Conservation (phyloP, 331 rosid genomes). For the Cucumis variabilis region DNA sequence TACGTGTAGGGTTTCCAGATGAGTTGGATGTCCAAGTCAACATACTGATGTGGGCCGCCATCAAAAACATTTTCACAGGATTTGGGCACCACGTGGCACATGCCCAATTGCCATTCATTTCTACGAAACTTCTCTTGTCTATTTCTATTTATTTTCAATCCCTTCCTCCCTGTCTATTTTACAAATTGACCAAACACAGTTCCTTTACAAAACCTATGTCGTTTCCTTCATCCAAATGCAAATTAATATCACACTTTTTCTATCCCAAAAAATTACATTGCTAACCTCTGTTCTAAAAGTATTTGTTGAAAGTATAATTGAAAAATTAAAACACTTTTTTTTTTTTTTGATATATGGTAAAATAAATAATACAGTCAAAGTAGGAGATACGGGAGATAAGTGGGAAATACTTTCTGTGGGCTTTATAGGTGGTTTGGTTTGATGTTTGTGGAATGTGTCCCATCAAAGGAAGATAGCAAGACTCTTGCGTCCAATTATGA, state of each 20-base stretch:
- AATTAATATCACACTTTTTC: too few species aligned
- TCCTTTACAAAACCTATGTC: not conserved
- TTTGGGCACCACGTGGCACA: not conserved
- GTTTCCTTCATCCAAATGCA: too few species aligned
- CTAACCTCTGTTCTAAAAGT: too few species aligned
- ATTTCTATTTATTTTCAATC: not conserved
- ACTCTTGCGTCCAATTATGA: not conserved
- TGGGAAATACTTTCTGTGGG: not conserved
- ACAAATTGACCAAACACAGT: not conserved
- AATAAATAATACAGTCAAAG: not conserved
- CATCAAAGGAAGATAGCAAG: not conserved
- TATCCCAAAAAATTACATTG: too few species aligned
- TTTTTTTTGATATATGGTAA: too few species aligned
- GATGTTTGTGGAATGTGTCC: not conserved
- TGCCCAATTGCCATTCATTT: not conserved
- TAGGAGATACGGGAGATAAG: not conserved
- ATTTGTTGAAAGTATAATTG: too few species aligned
- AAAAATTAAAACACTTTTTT: too few species aligned
- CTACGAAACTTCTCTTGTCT: constrained; percentile 17
- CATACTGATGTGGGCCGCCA: constrained; percentile 20
- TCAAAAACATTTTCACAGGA: not conserved
- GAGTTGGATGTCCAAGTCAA: constrained; percentile 21
- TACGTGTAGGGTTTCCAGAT: constrained; percentile 5
- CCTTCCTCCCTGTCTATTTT: not conserved
- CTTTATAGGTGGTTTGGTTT: not conserved